Base-by-base conservation (phyloP, 2,329 filamentous ascomycete species). In the Ceratocystis eucalypticola region DNA sequence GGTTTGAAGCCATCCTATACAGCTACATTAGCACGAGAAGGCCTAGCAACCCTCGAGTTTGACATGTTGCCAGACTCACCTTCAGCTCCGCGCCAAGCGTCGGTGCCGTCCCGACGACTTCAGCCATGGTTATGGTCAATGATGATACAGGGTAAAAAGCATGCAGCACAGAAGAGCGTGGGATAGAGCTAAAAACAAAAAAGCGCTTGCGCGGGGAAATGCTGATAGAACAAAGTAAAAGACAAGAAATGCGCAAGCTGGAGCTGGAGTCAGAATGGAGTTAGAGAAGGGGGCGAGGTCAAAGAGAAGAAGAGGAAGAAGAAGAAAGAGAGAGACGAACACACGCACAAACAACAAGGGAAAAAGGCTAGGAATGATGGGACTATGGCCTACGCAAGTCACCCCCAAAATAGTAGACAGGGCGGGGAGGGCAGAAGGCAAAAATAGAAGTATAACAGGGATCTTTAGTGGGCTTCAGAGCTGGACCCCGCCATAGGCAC, bases 61-160 rank as follows among this genome's bases (percentile, higher is more conserved):
- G 30, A 20, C 57, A 37, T 57, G n/a, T n/a, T 25, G n/a, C n/a
- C 5, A 48, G 55, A 74, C 77, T 69, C 79, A 92, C 91, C 88
- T 96, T 97, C 75, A 97, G 82, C 80, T 96, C 92, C 68, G 88
- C 85, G 78, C 94, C 94, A 77, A 99, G 96, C 72, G 89, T 89
- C 74, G 90, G 90, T 78, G 86, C 82, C 74, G 83, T 84, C 72
- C 95, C 91, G 76, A 90, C 83, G 77, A 92, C 89, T 74, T 61
- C 46, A 61, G 88, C 86, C 90, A 95, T 96, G 64, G 88, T 86
- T 90, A 95, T 96, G 64, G 50, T 66, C 20, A 64, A 62, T 68
- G 28, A 68, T 68, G 59, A 66, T 41, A 59, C 30, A 55, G 55
- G 41, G 30, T 61, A 64, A 63, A 44, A 59, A 64, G 59, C 64